These are phyloP conservation scores for Flueggea neowawraea DNA, from an alignment of 441 rosid genomes.

Conservation along the genomic window DNA sequence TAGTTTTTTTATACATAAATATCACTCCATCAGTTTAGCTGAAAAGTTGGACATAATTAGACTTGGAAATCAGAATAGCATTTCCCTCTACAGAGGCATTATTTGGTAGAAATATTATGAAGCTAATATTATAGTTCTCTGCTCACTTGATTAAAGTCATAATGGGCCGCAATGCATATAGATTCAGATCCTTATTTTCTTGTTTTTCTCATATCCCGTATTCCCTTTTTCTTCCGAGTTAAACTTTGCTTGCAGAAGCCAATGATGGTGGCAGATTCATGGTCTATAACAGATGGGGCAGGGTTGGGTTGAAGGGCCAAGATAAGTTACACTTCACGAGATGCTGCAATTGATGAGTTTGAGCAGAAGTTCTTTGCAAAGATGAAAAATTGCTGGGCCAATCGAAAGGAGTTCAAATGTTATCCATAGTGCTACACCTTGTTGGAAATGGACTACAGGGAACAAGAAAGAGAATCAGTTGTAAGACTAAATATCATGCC, in stretches of 20 bases:
- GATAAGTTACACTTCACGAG: conserved; percentile 51
- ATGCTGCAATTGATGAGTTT: conserved; percentile 53
- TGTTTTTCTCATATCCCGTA: no score
- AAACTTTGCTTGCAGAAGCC: conserved; percentile 44
- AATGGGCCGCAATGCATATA: no score
- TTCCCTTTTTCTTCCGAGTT: neutral
- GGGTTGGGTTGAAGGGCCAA: conserved; percentile 86
- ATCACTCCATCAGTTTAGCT: neutral
- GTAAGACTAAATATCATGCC: conserved; percentile 25
- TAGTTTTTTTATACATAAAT: no score
- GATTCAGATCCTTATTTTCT: no score
- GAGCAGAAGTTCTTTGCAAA: conserved; percentile 60
- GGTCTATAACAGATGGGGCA: conserved; percentile 74
- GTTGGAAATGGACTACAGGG: conserved; percentile 83
- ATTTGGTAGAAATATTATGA: no score
- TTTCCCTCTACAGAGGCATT: no score
- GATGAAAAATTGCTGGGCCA: conserved; percentile 63
- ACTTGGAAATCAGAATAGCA: no score
- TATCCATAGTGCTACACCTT: conserved; percentile 63
- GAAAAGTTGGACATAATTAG: neutral
- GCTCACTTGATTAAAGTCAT: no score
- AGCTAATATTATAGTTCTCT: no score
- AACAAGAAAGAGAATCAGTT: conserved; percentile 41
- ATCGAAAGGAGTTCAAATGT: conserved; percentile 51
- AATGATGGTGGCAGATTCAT: conserved; percentile 51